Base-by-base conservation (phyloP, 2,329 filamentous ascomycete genomes). In the Stagonosporopsis rhizophila region DNA sequence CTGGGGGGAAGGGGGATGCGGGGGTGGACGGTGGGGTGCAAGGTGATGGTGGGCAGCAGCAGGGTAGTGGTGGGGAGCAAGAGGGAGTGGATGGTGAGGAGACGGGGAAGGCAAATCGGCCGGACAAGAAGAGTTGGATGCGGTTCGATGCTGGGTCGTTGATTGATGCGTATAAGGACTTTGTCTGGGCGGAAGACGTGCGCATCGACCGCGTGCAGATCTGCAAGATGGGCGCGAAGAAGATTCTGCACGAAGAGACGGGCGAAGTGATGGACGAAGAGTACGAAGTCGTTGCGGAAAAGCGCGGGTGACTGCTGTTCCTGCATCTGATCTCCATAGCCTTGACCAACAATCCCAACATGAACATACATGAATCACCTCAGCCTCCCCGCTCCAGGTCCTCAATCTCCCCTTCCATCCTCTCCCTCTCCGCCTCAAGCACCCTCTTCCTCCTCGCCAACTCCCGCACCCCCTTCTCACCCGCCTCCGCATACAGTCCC, bases 161-260 rank as follows among this genome's bases (percentile, higher is more conserved):
- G 32, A 67, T 81, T n/a, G 81, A 83, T 38, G 75, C 79, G 55
- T 92, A 88, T 66, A 80, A 82, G 30, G 85, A 86, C 32, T 87
- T 87, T 61, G 74, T 87, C 0, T 97, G 92, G 91, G 87, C 90
- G 65, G 80, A 86, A 50, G 78, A 85, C 46, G 79, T 94, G 22
- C 78, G 80, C 15, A 72, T 96, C n/a, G 86, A 91, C 53, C 84
- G 81, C 56, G 77, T 97, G 37, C 87, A 88, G 44, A 87, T 97
- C 34, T 97, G 92, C 72, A 87, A 86, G 70, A 96, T 97, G 93
- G 92, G 93, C 0, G 92, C 92, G 9, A 89, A 87, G 80, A 87
- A 84, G 65, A 78, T 85, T 25, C 78, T 40, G 8, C 4, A 20
- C 4, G 53, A 82, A 32, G 77, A 77, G 0, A 70, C 71, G 19